Evolutionary conservation across 2,329 filamentous ascomycete species (phyloP).

Genomic region (Colletotrichum cereale): DNA sequence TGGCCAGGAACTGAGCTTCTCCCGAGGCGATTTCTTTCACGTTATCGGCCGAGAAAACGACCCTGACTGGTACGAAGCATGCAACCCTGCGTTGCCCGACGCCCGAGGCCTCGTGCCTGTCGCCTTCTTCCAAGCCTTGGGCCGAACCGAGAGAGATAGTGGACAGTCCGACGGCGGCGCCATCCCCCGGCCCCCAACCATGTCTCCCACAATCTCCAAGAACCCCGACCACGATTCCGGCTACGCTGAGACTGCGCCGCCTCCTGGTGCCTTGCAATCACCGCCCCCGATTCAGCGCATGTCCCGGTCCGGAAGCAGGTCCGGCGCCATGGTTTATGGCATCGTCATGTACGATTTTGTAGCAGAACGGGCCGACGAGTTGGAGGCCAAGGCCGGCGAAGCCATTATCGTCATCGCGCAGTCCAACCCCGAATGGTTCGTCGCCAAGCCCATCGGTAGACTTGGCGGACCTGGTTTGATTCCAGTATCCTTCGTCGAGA

Average conservation of each 20-base stretch:
- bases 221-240: slow-evolving; percentile 89
- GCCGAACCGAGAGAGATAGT: slow-evolving; percentile 92
- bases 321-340: slow-evolving; percentile 92
- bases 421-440: slow-evolving; percentile 99
- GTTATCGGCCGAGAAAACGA: slow-evolving; percentile 97
- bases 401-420: slow-evolving; percentile 98
- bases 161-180: slow-evolving; percentile 73
- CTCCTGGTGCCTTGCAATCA: slow-evolving; percentile 29
- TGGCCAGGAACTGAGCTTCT: slow-evolving; percentile 87
- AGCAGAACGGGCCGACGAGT: slow-evolving; percentile 93
- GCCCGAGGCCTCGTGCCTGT: slow-evolving; percentile 94
- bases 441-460: slow-evolving; percentile 97
- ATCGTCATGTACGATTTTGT: slow-evolving; percentile 98
- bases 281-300: slow-evolving; percentile 53
- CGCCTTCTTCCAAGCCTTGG: slow-evolving; percentile 91
- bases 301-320: slow-evolving; percentile 63
- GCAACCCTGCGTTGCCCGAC: slow-evolving; percentile 89
- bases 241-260: slow-evolving; percentile 73
- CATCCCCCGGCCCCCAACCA: slow-evolving; percentile 56
- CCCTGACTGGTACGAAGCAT: slow-evolving; percentile 96
- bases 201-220: slow-evolving; percentile 59
- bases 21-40: slow-evolving; percentile 96
- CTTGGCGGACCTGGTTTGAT: slow-evolving; percentile 96
- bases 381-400: slow-evolving; percentile 95
- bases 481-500: slow-evolving; percentile 96